phyloP scores from a whole-genome alignment of 768 basidiomycete genomes.

The Mycena galericulata region DNA sequence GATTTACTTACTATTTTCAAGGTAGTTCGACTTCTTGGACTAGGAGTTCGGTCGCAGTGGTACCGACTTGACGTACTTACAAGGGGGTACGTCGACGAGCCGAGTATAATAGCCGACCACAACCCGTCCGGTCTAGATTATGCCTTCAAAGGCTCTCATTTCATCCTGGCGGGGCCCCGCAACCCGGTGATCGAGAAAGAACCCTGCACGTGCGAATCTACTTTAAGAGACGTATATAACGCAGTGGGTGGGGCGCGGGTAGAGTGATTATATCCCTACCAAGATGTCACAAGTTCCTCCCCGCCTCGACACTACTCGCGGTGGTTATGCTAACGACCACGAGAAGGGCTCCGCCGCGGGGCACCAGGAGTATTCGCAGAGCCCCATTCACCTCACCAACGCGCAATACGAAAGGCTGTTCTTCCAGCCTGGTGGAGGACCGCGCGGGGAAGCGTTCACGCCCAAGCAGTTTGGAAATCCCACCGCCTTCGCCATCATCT shows the following conservation, averaged over 20 bases:
- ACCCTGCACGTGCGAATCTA: background rate
- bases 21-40: too few species aligned
- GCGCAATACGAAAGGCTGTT: constrained; percentile 36
- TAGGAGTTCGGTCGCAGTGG: too few species aligned
- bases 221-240: background rate
- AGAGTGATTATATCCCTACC: background rate
- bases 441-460: background rate
- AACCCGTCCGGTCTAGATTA: too few species aligned
- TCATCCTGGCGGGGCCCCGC: background rate
- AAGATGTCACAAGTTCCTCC: background rate
- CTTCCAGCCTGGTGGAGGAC: constrained; percentile 25
- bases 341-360: constrained; percentile 29
- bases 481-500: constrained; percentile 33
- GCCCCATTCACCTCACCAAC: constrained; percentile 23
- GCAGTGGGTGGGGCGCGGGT: background rate
- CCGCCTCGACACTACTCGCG: background rate
- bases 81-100: too few species aligned
- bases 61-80: too few species aligned
- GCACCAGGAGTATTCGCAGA: background rate
- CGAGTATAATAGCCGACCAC: too few species aligned
- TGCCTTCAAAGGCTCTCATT: too few species aligned
- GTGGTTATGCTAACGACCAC: too few species aligned
- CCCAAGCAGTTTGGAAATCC: constrained; percentile 33
- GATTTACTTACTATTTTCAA: too few species aligned
- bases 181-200: background rate